A percentile compares a stretch with the other conserved stretches of the same genome.
phyloP scores from a whole-genome alignment of 768 basidiomycete genomes.

The Chalciporus chontae region DNA sequence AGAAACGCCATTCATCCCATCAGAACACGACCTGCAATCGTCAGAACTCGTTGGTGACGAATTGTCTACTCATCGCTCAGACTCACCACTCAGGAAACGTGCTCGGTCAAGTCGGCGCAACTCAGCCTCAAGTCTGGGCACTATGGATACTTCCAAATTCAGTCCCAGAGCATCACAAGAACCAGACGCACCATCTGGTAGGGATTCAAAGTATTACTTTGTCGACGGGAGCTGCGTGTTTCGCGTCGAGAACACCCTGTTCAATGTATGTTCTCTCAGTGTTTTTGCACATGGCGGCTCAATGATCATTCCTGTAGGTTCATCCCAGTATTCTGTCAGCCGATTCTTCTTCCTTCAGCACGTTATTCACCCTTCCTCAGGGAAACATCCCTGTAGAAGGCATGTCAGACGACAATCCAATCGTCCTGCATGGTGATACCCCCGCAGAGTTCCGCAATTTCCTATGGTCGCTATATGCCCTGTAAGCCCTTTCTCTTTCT shows the following conservation, averaged over 20 bases:
- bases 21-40: conserved; percentile 14
- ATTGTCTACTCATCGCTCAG: conserved; percentile 5
- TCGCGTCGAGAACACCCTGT: conserved; percentile 58
- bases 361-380: conserved; percentile 68
- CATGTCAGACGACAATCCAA: conserved; percentile 58
- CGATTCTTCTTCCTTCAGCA: conserved; percentile 60
- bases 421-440: conserved; percentile 60
- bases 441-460: conserved; percentile 67
- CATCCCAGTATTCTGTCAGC: conserved; percentile 58
- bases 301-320: conserved; percentile 36
- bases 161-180: conserved; percentile 7
- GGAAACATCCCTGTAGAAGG: conserved; percentile 53
- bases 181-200: conserved; percentile 4
- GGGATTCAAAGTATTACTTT: conserved; percentile 60
- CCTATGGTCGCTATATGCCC: conserved; percentile 72
- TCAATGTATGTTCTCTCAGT: conserved; percentile 51
- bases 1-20: conserved; percentile 19
- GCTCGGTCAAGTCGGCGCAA: conserved; percentile 4
- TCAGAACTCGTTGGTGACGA: neutral
- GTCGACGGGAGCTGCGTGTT: conserved; percentile 68
- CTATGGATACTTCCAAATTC: conserved; percentile 1
- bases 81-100: conserved; percentile 10
- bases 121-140: conserved; percentile 1
- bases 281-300: neutral
- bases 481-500: conserved; percentile 42